Percentiles rank a stretch among this genome's conserved stretches.
phyloP scores from a whole-genome alignment of 2,329 filamentous ascomycete species.

The Penicillium paneum region DNA sequence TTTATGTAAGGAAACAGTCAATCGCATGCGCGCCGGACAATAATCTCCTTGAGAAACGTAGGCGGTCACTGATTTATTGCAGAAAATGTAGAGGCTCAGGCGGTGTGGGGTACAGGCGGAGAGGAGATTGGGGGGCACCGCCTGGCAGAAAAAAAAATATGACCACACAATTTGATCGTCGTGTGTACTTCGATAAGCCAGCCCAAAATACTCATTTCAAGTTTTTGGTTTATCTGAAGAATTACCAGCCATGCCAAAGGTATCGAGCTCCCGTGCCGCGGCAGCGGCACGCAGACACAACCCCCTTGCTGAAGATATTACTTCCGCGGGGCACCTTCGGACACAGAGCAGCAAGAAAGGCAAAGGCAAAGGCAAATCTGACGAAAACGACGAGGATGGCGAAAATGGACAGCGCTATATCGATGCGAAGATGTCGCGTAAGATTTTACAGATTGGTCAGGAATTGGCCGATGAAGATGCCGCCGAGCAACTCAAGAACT shows the following conservation, averaged over 20 bases:
- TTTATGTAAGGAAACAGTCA: background rate
- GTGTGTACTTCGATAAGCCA: constrained; percentile 13
- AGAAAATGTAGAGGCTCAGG: background rate
- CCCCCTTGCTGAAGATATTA: constrained; percentile 83
- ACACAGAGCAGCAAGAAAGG: constrained; percentile 69
- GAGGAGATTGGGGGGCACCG: constrained; percentile 17
- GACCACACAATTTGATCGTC: constrained; percentile 37
- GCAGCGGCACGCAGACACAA: constrained; percentile 70
- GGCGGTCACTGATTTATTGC: constrained; percentile 5
- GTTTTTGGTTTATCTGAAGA: background rate
- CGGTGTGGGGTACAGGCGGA: background rate
- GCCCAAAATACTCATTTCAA: background rate
- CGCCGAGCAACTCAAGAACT: constrained; percentile 44
- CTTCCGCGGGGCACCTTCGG: constrained; percentile 67
- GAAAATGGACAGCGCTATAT: constrained; percentile 68
- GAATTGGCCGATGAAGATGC: constrained; percentile 82
- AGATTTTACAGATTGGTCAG: constrained; percentile 85
- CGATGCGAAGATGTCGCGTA: constrained; percentile 81
- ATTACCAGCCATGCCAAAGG: constrained; percentile 69
- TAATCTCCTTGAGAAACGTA: background rate
- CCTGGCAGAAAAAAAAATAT: constrained; percentile 37
- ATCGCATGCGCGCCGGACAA: background rate
- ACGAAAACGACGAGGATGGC: constrained; percentile 51
- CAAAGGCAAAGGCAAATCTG: constrained; percentile 62
- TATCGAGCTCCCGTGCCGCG: constrained; percentile 57